phyloP scores from a whole-genome alignment of 129 eudicot genomes.

The Tanacetum coccineum region DNA sequence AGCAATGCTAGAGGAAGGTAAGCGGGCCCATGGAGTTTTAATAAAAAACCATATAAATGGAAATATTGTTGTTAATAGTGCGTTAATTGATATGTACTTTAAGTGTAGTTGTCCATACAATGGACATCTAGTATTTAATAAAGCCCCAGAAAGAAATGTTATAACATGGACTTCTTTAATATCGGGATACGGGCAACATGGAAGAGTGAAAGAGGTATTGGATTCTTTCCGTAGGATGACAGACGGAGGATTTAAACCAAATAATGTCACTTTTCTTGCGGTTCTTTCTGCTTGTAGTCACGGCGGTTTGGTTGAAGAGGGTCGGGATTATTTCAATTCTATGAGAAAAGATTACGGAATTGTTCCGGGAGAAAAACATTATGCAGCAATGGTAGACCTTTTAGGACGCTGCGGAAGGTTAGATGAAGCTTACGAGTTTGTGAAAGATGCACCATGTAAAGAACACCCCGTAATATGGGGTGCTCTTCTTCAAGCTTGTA shows the following conservation, averaged over 20 bases:
- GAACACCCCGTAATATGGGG: slow-evolving; percentile 87
- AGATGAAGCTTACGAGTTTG: slow-evolving; percentile 70
- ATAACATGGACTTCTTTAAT: slow-evolving; percentile 86
- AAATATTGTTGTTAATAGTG: slow-evolving; percentile 80
- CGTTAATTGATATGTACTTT: slow-evolving; percentile 91
- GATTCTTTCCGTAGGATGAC: slow-evolving; percentile 58
- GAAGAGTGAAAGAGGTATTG: slow-evolving; percentile 62
- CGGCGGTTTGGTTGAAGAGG: slow-evolving; percentile 74
- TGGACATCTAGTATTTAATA: slow-evolving; percentile 60
- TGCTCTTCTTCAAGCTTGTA: slow-evolving; percentile 86
- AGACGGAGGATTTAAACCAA: slow-evolving; percentile 71
- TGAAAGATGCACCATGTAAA: slow-evolving; percentile 56
- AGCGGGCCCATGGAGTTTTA: slow-evolving; percentile 63
- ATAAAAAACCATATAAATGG: slow-evolving; percentile 52
- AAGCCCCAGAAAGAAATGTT: slow-evolving; percentile 56
- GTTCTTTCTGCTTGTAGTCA: slow-evolving; percentile 94
- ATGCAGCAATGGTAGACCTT: slow-evolving; percentile 88
- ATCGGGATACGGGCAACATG: slow-evolving; percentile 84
- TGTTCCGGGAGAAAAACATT: slow-evolving; percentile 68
- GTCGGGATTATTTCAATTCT: slow-evolving; percentile 57
- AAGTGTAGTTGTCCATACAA: slow-evolving; percentile 78
- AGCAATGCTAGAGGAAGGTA: slow-evolving; percentile 82
- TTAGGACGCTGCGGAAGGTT: slow-evolving; percentile 89
- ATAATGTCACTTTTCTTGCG: slow-evolving; percentile 77
- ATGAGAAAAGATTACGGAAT: slow-evolving; percentile 69